Percentiles rank a stretch among this genome's conserved stretches.
Evolutionary conservation across 2,329 filamentous ascomycete species (phyloP).

Genomic region (Fusarium heterosporum): DNA sequence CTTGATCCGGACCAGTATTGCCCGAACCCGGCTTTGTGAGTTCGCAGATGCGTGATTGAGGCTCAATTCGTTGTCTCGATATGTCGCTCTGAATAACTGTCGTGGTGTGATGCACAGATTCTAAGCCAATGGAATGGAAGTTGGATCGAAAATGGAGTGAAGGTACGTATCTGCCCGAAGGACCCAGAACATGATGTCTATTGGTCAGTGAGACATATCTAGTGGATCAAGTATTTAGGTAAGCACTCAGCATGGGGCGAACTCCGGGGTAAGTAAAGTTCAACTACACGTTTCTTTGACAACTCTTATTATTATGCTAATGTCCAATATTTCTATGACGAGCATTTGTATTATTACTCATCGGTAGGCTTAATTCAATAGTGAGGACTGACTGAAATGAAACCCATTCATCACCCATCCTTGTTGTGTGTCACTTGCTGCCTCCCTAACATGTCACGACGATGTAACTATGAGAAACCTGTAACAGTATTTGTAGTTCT

Average conservation of each 20-base stretch:
- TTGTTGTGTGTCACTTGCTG: too few relatives aligned
- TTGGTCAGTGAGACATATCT: slow-evolving; percentile 21
- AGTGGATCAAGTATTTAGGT: neutral
- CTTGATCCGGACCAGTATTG: slow-evolving; percentile 20
- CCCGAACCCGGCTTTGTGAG: slow-evolving; percentile 5
- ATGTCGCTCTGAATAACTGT: slow-evolving; percentile 37
- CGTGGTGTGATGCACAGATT: slow-evolving; percentile 42
- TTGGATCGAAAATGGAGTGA: slow-evolving; percentile 6
- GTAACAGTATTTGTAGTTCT: neutral
- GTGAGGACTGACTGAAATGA: too few relatives aligned
- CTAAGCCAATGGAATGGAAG: slow-evolving; percentile 16
- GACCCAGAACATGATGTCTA: neutral
- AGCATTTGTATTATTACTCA: neutral
- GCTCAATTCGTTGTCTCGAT: slow-evolving; percentile 42
- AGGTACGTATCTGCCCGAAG: slow-evolving; percentile 12
- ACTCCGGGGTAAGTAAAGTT: neutral
- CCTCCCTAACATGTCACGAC: too few relatives aligned
- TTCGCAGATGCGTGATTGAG: slow-evolving; percentile 5
- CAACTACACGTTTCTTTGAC: neutral
- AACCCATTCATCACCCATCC: too few relatives aligned
- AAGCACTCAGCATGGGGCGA: neutral
- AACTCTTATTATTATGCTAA: neutral
- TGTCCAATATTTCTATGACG: neutral
- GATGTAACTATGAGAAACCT: too few relatives aligned
- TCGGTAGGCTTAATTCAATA: too few relatives aligned